A percentile compares a stretch with the other conserved stretches of the same genome.
Conservation (phyloP, 768 basidiomycete genomes). For the Podaxis sp. region DNA sequence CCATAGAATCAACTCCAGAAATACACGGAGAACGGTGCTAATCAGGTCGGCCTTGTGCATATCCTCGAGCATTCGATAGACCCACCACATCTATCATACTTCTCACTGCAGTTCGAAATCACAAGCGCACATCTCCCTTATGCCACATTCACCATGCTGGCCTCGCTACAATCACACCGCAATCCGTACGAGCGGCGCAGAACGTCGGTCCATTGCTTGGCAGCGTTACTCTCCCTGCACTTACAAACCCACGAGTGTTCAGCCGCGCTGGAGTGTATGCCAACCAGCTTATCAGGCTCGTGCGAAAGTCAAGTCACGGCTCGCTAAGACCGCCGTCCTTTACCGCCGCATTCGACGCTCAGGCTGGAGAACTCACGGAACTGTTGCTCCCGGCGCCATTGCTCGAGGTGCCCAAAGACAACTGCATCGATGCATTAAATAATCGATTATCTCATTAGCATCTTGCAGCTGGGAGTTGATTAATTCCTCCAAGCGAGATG, state of each 20-base stretch:
- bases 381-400: neutral
- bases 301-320: neutral
- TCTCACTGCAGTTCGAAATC: neutral
- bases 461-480: neutral
- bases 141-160: neutral
- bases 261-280: neutral
- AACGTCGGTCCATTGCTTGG: neutral
- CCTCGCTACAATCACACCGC: neutral
- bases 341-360: neutral
- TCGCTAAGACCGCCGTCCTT: neutral
- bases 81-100: neutral
- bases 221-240: neutral
- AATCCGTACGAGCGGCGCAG: neutral
- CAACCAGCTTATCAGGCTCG: neutral
- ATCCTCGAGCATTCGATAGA: neutral
- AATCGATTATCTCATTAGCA: no score
- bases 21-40: neutral
- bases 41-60: neutral
- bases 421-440: neutral
- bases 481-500: neutral
- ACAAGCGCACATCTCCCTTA: neutral
- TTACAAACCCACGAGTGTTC: neutral
- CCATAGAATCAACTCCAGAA: slow-evolving; percentile 3
- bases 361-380: neutral
- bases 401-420: neutral